Evolutionary conservation across 2,329 filamentous ascomycete genomes (phyloP), one percentile per base, ranked within the genome.

Genomic region (Acrocalymma vagum): DNA sequence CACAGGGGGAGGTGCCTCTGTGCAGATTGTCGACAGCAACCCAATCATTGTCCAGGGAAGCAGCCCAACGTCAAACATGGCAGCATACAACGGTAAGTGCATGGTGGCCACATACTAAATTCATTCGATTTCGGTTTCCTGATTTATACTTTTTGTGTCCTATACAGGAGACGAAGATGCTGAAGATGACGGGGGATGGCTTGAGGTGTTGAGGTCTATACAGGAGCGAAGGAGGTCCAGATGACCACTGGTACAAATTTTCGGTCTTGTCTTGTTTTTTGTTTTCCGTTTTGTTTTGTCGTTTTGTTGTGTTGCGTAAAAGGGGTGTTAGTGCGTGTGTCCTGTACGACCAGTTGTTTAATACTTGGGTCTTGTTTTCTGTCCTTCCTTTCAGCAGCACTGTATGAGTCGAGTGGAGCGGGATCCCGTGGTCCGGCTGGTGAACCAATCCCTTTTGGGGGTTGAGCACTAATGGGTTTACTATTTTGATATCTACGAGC

Each of bases 1-100:
- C 11, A 45, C 53, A 7, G 46, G 58, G 11, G 62, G 60, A 31
- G 65, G 62, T 8, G 35, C 57, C 5, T 55, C 60, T 11, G 55
- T 70, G 11, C 63, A 68, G 27, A 39, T 58, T 14, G 59, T 69
- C 7, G 65, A 70, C 26, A 68, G 64, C 48, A 64, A 65, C 33
- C 58, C 63, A 9, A 61, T 70, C 22, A 48, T 58, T n/a, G 61
- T 67, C 20, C 55, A 62, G 23, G 54, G 54, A 22, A 52, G 40
- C 27, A 60, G 55, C 20, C 39, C 54, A 26, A 35, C 51, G 17
- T 29, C 52, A 15, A 51, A 38, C 18, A 28, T 50, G 34, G 52
- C 55, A 21, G 36, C 55, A 33, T 56, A 59, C 31, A 66, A 64
- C 34, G 62, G 66, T 60, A 65, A 63, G 59, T 62, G 61, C 48